Conservation (phyloP, 108 stramenopile genomes). For the Nannochloropsis gaditana region DNA sequence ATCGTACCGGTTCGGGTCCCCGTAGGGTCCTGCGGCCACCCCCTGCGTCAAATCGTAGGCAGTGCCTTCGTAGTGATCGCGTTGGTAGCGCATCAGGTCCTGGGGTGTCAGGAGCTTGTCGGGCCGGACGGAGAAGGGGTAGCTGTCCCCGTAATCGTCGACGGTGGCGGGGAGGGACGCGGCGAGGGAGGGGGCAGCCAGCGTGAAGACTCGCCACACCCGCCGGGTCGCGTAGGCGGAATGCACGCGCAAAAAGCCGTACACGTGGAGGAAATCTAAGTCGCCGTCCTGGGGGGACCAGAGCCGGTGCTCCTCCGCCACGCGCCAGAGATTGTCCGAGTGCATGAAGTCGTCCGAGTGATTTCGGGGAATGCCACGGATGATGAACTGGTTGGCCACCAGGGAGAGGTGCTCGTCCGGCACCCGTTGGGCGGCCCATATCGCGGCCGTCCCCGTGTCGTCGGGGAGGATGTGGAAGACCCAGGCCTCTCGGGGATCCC, state of each 20-base stretch:
- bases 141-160: slow-evolving; percentile 59
- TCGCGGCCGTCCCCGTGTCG: slow-evolving; percentile 63
- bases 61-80: slow-evolving; percentile 68
- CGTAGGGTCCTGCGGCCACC: slow-evolving; percentile 51
- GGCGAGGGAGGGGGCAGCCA: slow-evolving; percentile 34
- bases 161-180: slow-evolving; percentile 35
- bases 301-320: slow-evolving; percentile 58
- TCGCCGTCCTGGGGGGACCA: slow-evolving; percentile 54
- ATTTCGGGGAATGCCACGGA: slow-evolving; percentile 56
- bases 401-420: slow-evolving; percentile 64
- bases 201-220: slow-evolving; percentile 49
- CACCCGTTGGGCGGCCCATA: slow-evolving; percentile 75
- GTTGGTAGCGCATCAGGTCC: slow-evolving; percentile 59
- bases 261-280: slow-evolving; percentile 43
- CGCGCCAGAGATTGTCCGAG: slow-evolving; percentile 60
- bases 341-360: slow-evolving; percentile 63
- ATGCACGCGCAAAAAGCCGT: slow-evolving; percentile 30
- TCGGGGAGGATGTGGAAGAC: slow-evolving; percentile 74
- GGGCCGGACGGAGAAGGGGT: slow-evolving; percentile 60
- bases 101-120: slow-evolving; percentile 38
- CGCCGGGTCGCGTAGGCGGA: slow-evolving; percentile 53
- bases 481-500: slow-evolving; percentile 67
- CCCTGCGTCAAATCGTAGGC: slow-evolving; percentile 55
- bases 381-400: slow-evolving; percentile 69
- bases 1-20: slow-evolving; percentile 51